Evolutionary conservation across 129 eudicot genomes (phyloP), one percentile per base, ranked within the genome.

Genomic region (Flaveria trinervia): DNA sequence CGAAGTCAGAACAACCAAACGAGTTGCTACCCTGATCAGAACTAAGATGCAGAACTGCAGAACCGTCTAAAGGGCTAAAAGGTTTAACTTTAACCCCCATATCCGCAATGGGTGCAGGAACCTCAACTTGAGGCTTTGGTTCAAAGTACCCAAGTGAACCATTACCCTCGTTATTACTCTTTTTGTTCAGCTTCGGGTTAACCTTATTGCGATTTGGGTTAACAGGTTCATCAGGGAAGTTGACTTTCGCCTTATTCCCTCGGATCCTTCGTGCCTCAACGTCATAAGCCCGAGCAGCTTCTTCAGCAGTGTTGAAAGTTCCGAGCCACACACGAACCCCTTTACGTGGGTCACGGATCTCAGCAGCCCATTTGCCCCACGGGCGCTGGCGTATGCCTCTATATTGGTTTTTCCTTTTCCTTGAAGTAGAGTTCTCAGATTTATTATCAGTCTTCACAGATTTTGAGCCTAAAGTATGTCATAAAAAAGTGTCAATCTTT

Each of bases 291-390:
- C 96, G 80, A n/a, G 98, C 98, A 79, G 98, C 98, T 87, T 90
- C 98, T 85, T 93, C 98, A 70, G 98, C 97, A 71, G 98, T 88
- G 81, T 92, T 90, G 20, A 86, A 93, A 11, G 98, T 93, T 61
- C 98, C 98, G 1, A 93, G 98, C 98, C 98, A 93, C 45, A 93
- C 98, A 4, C 98, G 88, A 36, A 90, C 97, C 7, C 98, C 98
- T 82, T 93, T 93, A 39, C 87, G 85, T 2, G 98, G 98, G 78
- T 93, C 98, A 22, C 98, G 98, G 25, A 93, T 93, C 87, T 93
- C 98, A 50, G 98, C 98, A 46, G 98, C 98, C 98, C 98, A 93
- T 80, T 93, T 93, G 10, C 98, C 98, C 98, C 98, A 93, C 26
- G 98, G 97, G 55, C 98, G 97, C 67, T 93, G 98, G 11, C 98